These are phyloP conservation scores for Cerioporus squamosus DNA, from an alignment of 1,284 basidiomycete species.

Conservation along the genomic window DNA sequence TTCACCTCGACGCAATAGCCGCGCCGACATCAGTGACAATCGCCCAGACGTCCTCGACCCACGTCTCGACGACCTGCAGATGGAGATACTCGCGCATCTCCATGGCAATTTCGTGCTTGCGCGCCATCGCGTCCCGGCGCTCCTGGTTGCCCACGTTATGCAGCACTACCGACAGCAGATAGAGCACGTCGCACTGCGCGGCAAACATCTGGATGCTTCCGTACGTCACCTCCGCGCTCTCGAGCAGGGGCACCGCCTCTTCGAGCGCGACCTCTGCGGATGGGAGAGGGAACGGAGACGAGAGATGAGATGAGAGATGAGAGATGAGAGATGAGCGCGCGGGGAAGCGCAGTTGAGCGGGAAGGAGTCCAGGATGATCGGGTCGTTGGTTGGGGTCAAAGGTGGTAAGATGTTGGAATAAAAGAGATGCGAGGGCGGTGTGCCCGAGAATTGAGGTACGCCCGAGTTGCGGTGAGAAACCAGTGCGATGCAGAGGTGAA, in stretches of 20 bases:
- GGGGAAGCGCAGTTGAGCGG: neutral
- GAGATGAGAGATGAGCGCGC: too few relatives aligned
- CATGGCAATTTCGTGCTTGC: slow-evolving; percentile 52
- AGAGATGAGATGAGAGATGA: too few relatives aligned
- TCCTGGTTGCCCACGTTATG: slow-evolving; percentile 63
- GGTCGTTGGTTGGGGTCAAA: neutral
- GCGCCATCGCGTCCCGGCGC: slow-evolving; percentile 60
- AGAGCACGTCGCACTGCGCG: slow-evolving; percentile 69
- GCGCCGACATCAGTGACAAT: slow-evolving; percentile 62
- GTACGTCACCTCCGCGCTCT: slow-evolving; percentile 68
- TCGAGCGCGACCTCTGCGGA: slow-evolving; percentile 48
- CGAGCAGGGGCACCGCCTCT: slow-evolving; percentile 19
- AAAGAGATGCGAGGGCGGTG: too few relatives aligned
- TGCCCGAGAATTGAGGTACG: neutral
- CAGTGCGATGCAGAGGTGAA: neutral
- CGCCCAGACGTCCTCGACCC: slow-evolving; percentile 59
- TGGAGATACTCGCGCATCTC: slow-evolving; percentile 45
- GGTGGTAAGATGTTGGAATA: too few relatives aligned
- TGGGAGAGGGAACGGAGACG: neutral
- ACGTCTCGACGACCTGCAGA: slow-evolving; percentile 49
- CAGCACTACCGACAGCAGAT: slow-evolving; percentile 68
- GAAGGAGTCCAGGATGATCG: neutral
- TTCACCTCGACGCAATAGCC: slow-evolving; percentile 50
- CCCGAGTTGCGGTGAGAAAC: neutral
- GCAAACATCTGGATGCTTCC: slow-evolving; percentile 56